Evolutionary conservation across 371 early-diverging fungal genomes (phyloP), one percentile per base, ranked within the genome.

Genomic region (Sporodiniella umbellata): DNA sequence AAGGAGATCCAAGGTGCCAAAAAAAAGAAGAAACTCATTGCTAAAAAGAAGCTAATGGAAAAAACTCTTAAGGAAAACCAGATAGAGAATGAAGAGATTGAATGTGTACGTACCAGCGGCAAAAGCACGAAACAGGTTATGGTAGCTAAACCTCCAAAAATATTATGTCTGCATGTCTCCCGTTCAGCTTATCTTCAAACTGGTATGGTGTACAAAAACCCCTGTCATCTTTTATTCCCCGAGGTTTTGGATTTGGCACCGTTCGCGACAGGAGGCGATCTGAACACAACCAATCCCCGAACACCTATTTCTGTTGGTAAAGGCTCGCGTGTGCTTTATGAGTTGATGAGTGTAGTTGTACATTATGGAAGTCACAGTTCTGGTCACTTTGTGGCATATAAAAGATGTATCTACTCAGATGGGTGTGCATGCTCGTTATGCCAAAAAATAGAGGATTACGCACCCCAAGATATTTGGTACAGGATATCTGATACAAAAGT

Each of bases 341-440:
- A 78, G n/a, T 70, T 97, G 22, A 86, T 84, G 63, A 82, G 91
- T 6, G 85, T 88, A 0, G 83, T 96, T 28, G 87, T 94, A 8
- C 98, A 97, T 55, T 88, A 83, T 55, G 98, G 96, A 4, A 72
- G 80, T 39, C 96, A 95, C 65, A 89, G 90, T 4, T 87, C 77
- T 24, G 96, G 96, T 0, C 96, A 97, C 60, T 97, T 92, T 65
- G 88, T 95, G 35, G 89, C 95, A 0, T 93, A 86, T 58, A 80
- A 95, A 18, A 79, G 94, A 24, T 78, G 80, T 23, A 49, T 63
- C 22, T 56, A 57, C 42, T 44, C 69, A 23, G 60, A 58, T 23
- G 24, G 40, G 15, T 75, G 80, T 58, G 31, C 51, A 22, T 76
- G 72, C 37, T 18, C 26, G 14, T 17, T 37, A n/a, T 71, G 72